phyloP scores from a whole-genome alignment of 2,329 filamentous ascomycete genomes.

The Alternaria atra region DNA sequence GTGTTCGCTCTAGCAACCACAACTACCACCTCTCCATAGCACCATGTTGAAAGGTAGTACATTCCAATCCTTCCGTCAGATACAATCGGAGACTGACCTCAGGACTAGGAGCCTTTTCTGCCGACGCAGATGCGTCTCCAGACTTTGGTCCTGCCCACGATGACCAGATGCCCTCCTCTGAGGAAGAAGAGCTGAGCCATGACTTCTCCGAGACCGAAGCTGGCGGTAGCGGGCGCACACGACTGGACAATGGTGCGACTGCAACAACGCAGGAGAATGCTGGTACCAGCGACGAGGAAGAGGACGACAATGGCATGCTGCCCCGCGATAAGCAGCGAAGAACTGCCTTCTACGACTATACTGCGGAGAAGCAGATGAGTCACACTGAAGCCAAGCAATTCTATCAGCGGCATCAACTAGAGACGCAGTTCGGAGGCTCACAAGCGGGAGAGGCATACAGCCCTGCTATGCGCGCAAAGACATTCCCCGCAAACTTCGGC shows the following conservation, averaged over 20 bases:
- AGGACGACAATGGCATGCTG: conserved; percentile 50
- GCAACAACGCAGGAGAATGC: conserved; percentile 29
- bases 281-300: conserved; percentile 37
- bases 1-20: conserved; percentile 23
- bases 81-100: conserved; percentile 16
- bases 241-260: conserved; percentile 31
- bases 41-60: conserved; percentile 42
- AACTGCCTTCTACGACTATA: conserved; percentile 92
- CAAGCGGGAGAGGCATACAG: conserved; percentile 52
- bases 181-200: conserved; percentile 46
- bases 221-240: conserved; percentile 19
- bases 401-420: conserved; percentile 86
- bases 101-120: conserved; percentile 37
- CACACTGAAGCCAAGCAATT: conserved; percentile 95
- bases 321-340: conserved; percentile 66
- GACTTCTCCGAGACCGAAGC: conserved; percentile 42
- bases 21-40: conserved; percentile 24
- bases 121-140: conserved; percentile 49
- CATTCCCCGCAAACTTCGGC: conserved; percentile 53
- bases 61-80: conserved; percentile 1
- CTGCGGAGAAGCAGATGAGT: conserved; percentile 92
- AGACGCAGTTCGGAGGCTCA: conserved; percentile 57
- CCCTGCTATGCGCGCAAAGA: conserved; percentile 56
- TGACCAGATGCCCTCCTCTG: conserved; percentile 48
- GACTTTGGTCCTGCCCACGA: conserved; percentile 44